Evolutionary conservation across 345 rosid species (phyloP), one percentile per base, ranked within the genome.

Genomic region (Linum trigynum): DNA sequence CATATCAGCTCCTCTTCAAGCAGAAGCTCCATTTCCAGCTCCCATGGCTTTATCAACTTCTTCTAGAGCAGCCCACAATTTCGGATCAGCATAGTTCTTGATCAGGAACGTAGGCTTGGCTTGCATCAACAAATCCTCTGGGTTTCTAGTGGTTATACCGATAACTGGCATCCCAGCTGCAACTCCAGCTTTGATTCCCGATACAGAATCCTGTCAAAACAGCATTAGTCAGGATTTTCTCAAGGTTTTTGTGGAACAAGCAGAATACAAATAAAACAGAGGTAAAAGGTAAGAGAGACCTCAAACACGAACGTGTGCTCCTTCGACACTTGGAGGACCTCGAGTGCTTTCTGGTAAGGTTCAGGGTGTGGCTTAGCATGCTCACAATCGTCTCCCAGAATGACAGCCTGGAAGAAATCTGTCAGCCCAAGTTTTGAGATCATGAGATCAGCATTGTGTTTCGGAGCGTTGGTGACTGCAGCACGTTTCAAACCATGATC

Each of bases 401-500:
- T 72, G 11, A 77, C 60, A 40, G 60, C 64, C 37, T 77, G 62
- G 8, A 80, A 80, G 76, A 77, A 77, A 32, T 70, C 74, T 7
- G 60, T 12, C 15, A 80, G 76, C 5, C 81, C 78, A 0, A 80
- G 66, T 48, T 38, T 63, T 1, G 76, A 68, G 58, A 80, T 59
- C 15, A 77, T 53, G 42, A 75, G 72, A 17, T 72, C 78, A 0
- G 79, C 84, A 59, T 81, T 81, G n/a, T 59, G 42, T 60, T 74
- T 66, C 15, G 82, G 82, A 38, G 81, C 80, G 62, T 81, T 81
- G 0, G 84, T 81, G 62, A 81, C 82, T 38, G 76, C 80, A 5
- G 75, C 78, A n/a, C 78, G 68, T 62, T 73, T 78, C 67, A 78
- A 14, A 7, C 82, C 82, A 9, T 42, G 73, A n/a, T 69, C 80